Evolutionary conservation across 1,139 yeast genomes (phyloP), one percentile per base, ranked within the genome.

Genomic region (Taiozyma sp.): DNA sequence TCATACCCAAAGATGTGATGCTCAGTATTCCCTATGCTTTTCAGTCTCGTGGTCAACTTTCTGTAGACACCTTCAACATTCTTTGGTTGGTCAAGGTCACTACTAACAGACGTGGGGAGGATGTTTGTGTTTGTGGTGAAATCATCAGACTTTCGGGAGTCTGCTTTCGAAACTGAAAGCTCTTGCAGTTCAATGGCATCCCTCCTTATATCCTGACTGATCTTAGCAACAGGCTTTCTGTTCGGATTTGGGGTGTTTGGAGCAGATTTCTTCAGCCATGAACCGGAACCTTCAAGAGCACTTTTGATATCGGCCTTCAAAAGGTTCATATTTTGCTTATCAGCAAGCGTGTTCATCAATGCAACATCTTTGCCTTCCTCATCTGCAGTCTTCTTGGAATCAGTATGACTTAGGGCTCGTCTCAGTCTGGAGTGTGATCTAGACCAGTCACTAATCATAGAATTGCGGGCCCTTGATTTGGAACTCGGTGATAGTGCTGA

Each of bases 261-360:
- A 5, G 49, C 39, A 13, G 46, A 45, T 34, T 36, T 43, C 32
- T 46, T 28, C 4, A 53, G 36, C 56, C 56, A 53, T 13, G 47
- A 16, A 55, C 64, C 51, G 55, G 47, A 23, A 44, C 54, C 13
- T 54, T 55, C 32, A 42, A 50, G 43, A 36, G 50, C 54, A 16
- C 29, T 47, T 27, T 48, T 46, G 6, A 50, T 52, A 41, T 51
- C 54, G 27, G 46, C 49, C 28, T 46, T 48, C 42, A 49, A 39
- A 16, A 43, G 27, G 16, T 29, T 27, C n/a, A 49, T 43, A 43
- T 49, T 45, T 4, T 50, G 56, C n/a, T 32, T 46, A 8, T 51
- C 54, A 12, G 32, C 49, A 9, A 44, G 27, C 4, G 46, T 22
- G 14, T 38, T 39, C 16, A 48, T 14, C 13, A 48, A 40, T 12